Evolutionary conservation across 2,329 filamentous ascomycete species (phyloP).

Genomic region (Allantophomopsis lycopodina): DNA sequence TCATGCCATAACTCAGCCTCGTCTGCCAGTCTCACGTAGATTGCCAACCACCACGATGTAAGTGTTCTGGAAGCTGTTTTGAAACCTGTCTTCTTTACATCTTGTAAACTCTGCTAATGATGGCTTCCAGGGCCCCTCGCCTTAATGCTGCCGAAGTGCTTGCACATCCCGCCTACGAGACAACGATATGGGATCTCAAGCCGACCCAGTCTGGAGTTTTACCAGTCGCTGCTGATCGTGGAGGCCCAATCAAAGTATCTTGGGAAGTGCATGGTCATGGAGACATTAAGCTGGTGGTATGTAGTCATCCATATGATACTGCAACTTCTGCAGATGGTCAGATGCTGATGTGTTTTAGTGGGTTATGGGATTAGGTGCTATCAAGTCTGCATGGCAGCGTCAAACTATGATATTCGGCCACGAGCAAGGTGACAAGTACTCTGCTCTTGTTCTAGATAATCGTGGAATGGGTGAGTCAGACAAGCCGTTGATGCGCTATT

Average conservation of each 20-base stretch:
- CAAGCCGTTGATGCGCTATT: constrained; percentile 66
- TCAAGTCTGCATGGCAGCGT: constrained; percentile 61
- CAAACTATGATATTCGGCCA: constrained; percentile 78
- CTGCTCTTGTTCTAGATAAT: constrained; percentile 69
- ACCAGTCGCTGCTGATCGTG: constrained; percentile 52
- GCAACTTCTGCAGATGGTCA: background rate
- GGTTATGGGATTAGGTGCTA: constrained; percentile 67
- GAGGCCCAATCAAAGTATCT: constrained; percentile 62
- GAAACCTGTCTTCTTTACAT: too few relatives aligned
- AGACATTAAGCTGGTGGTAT: constrained; percentile 57
- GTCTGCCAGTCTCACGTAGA: too few relatives aligned
- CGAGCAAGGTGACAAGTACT: constrained; percentile 49
- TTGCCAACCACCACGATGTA: too few relatives aligned
- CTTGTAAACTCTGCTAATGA: background rate
- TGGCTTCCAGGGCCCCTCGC: constrained; percentile 2
- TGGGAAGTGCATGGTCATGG: constrained; percentile 74
- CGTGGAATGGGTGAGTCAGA: constrained; percentile 58
- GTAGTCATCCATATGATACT: constrained; percentile 20
- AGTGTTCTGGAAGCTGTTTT: too few relatives aligned
- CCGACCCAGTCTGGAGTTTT: constrained; percentile 47
- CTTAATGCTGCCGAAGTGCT: constrained; percentile 41
- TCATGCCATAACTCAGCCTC: too few relatives aligned
- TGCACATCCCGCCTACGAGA: constrained; percentile 51
- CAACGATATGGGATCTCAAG: constrained; percentile 55
- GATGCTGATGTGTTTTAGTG: constrained; percentile 33